These are phyloP conservation scores for Pyrenochaeta sp. DNA, from an alignment of 2,329 filamentous ascomycete species.

Conservation along the genomic window DNA sequence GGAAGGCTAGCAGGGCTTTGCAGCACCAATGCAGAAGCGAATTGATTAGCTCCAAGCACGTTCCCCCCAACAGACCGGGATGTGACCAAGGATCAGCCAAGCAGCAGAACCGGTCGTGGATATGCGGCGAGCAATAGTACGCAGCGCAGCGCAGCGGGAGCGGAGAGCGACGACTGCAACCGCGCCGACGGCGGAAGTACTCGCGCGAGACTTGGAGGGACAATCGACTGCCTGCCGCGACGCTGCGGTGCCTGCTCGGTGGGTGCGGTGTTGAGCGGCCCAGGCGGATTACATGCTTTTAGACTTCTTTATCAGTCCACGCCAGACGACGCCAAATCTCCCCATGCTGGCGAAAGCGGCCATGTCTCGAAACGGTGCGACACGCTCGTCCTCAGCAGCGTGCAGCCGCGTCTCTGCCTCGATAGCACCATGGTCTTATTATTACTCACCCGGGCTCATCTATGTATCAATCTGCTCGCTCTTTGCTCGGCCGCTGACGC, in stretches of 20 bases:
- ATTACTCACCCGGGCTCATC: slow-evolving; percentile 11
- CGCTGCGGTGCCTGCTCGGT: too few species aligned
- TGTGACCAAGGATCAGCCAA: slow-evolving; percentile 40
- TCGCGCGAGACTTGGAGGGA: slow-evolving; percentile 4
- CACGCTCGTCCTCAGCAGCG: slow-evolving; percentile 12
- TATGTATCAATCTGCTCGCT: slow-evolving; percentile 6
- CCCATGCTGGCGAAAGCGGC: slow-evolving; percentile 28
- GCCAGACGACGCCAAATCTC: slow-evolving; percentile 18
- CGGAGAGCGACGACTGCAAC: too few species aligned
- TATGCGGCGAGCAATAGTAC: too few species aligned
- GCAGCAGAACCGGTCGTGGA: slow-evolving; percentile 37
- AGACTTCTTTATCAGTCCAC: slow-evolving; percentile 23
- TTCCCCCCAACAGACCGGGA: slow-evolving; percentile 44
- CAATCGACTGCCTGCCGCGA: neutral
- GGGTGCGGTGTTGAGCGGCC: too few species aligned
- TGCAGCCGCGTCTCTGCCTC: slow-evolving; percentile 4
- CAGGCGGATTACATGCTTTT: slow-evolving; percentile 10
- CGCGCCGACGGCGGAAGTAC: too few species aligned
- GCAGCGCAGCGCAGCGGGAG: slow-evolving; percentile 15
- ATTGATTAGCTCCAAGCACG: slow-evolving; percentile 31
- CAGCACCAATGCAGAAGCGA: slow-evolving; percentile 39
- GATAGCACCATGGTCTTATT: slow-evolving; percentile 11
- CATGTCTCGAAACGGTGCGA: slow-evolving; percentile 34
- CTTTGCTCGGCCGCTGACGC: slow-evolving; percentile 14
- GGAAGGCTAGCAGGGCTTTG: slow-evolving; percentile 18